Base-by-base conservation (phyloP, 352 stramenopile species). In the Phytopythium montanum region DNA sequence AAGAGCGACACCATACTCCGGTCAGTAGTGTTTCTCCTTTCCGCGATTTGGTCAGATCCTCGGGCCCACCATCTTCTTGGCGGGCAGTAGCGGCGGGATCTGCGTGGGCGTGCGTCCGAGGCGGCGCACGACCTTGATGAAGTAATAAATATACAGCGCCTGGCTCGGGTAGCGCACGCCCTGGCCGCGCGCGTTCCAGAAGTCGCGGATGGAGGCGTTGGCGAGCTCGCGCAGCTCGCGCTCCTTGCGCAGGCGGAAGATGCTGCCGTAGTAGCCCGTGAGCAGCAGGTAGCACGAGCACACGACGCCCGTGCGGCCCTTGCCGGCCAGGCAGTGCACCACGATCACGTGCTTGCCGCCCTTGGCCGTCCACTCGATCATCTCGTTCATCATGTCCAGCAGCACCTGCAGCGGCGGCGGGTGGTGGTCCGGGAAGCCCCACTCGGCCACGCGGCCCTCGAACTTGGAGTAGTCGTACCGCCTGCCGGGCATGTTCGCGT, bases 101-200 rank as follows among this genome's bases (percentile, higher is more conserved):
- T 82, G 76, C 51, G 66, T 65, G 2, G 81, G 78, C 60, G 76
- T 79, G 25, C 59, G 62, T 0, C 73, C 68, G 33, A 90, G 53
- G 18, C 75, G 60, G 3, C 80, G 68, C 16, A 94, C 57, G 21
- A 92, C 74, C 46, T 89, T 87, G 42, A 87, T 73, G 59, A 94
- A 94, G 70, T 94, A 94, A 69, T 92, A 94, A 70, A 95, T 92
- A 71, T 92, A 92, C 61, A 90, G 69, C 52, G 81, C 79, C 61
- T 95, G 85, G 60, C 79, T 92, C 18, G 87, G 85, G 62, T 90
- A 93, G 19, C 80, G 76, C 56, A 95, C 87, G 29, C 87, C 87
- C 59, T 95, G 81, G 31, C 87, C 87, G 51, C 86, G 70, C 5
- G 75, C 71, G 42, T 85, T 79, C 77, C 79, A 90, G 61, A 95